Base-by-base conservation (phyloP, 2,329 filamentous ascomycete species). In the Knufia fluminis region DNA sequence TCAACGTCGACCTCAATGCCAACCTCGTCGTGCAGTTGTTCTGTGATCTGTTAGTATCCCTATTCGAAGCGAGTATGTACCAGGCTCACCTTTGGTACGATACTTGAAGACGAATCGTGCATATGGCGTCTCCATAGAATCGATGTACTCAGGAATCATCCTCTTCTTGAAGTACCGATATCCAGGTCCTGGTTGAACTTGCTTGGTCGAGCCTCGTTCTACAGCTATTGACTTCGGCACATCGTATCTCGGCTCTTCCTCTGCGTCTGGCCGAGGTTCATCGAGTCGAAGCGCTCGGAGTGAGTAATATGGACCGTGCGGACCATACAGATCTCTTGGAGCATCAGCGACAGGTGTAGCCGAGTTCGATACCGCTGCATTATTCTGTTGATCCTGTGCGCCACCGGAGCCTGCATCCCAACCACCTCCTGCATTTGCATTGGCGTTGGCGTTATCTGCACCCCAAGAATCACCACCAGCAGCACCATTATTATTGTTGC, bases 81-180 rank as follows among this genome's bases (percentile, higher is more conserved):
- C 3, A 14, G 23, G 16, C 38, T 43, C 22, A 49, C 46, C 38
- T 38, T 52, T 55, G 3, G 54, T 58, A 6, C 62, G 58, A 53
- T 65, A 65, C 35, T 62, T 63, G 54, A 65, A 65, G 26, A 63
- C 52, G 50, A 65, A 65, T 48, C 58, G 56, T 12, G 62, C 62
- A 48, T 63, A 65, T 6, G 62, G 62, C 28, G 62, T 55, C 16
- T 62, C 57, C 41, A 63, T 51, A 9, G 32, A 56, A 54, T 65
- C 62, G 24, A 63, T 49, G 48, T 64, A 65, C 20, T 52, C 43
- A 17, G 62, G 62, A 20, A 50, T 52, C 38, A 56, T 52, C 40
- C 60, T 52, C 50, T 59, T 61, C 42, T 65, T 62, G n/a, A 43
- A 52, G 47, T 65, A 65, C 10, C 52, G 35, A 48, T 60, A 60